Percentiles rank a stretch among this genome's conserved stretches.
Evolutionary conservation across 2,329 filamentous ascomycete genomes (phyloP).

Genomic region (Penicillium occitanis): DNA sequence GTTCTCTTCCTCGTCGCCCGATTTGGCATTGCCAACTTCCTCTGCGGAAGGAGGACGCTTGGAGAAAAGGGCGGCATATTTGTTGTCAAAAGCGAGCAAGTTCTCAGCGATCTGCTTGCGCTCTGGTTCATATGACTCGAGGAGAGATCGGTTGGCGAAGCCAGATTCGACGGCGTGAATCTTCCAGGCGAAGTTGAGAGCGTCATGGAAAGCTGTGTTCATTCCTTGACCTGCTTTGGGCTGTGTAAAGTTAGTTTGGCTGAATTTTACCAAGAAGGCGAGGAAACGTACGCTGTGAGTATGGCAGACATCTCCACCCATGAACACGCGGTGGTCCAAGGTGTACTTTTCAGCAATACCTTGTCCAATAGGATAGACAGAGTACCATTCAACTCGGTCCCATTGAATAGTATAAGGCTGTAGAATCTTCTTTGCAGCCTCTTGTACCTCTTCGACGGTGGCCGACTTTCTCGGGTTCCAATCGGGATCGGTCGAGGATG

Average conservation of each 20-base stretch:
- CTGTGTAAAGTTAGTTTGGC: constrained; percentile 27
- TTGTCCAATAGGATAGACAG: constrained; percentile 65
- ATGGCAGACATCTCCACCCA: constrained; percentile 65
- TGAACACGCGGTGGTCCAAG: constrained; percentile 64
- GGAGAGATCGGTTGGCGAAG: constrained; percentile 70
- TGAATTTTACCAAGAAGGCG: background rate
- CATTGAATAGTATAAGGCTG: constrained; percentile 61
- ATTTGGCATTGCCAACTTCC: constrained; percentile 68
- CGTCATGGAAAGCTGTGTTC: constrained; percentile 62
- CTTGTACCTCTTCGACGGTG: constrained; percentile 60
- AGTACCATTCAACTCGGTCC: constrained; percentile 67
- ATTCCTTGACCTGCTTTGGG: constrained; percentile 66
- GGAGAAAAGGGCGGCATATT: constrained; percentile 88
- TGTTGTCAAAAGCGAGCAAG: constrained; percentile 81
- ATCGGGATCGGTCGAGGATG: constrained; percentile 61
- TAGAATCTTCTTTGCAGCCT: constrained; percentile 58
- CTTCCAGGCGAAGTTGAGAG: constrained; percentile 93
- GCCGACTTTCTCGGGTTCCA: constrained; percentile 62
- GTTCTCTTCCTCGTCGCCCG: constrained; percentile 51
- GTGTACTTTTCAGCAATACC: constrained; percentile 66
- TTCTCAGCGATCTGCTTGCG: constrained; percentile 81
- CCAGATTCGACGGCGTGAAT: constrained; percentile 85
- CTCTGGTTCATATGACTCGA: constrained; percentile 84
- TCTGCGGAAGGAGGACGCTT: constrained; percentile 69
- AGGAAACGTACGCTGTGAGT: constrained; percentile 52